phyloP scores from a whole-genome alignment of 805 yeast species.

The Maudiozyma saulgeensis region DNA sequence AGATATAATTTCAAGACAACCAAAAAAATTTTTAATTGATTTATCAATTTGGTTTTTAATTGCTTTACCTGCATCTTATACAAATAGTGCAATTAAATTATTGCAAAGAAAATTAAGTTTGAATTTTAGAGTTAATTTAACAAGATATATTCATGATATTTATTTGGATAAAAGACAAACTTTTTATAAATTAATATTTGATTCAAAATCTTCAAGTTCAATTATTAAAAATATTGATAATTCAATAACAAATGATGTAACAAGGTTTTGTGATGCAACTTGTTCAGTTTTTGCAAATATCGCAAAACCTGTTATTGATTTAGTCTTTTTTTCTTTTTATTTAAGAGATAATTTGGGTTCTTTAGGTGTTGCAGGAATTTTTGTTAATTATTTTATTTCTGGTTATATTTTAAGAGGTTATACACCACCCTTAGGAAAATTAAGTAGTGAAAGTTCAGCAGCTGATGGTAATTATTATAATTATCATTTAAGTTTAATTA shows the following conservation, averaged over 20 bases:
- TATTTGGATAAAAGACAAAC: conserved; percentile 74
- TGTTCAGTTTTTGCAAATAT: conserved; percentile 77
- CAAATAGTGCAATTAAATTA: conserved; percentile 81
- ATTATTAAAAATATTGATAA: conserved; percentile 60
- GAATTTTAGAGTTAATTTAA: conserved; percentile 74
- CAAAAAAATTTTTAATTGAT: conserved; percentile 64
- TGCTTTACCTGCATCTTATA: conserved; percentile 88
- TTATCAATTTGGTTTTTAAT: conserved; percentile 78
- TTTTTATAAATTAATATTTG: conserved; percentile 70
- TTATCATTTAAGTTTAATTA: conserved; percentile 74
- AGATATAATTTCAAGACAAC: conserved; percentile 75
- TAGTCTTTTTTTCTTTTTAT: conserved; percentile 75
- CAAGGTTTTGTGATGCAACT: conserved; percentile 69
- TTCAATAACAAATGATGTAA: conserved; percentile 76
- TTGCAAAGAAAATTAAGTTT: conserved; percentile 67
- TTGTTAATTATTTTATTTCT: conserved; percentile 69
- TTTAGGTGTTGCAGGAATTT: conserved; percentile 74
- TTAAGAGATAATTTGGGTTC: conserved; percentile 79
- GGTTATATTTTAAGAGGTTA: conserved; percentile 62
- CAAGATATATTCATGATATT: conserved; percentile 82
- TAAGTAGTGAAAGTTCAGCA: conserved; percentile 62
- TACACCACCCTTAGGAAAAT: conserved; percentile 78
- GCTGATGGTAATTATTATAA: conserved; percentile 86
- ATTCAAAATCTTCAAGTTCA: conserved; percentile 34
- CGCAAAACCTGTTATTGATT: conserved; percentile 86